phyloP scores from a whole-genome alignment of 768 basidiomycete species.

The Serpula lacrymans region DNA sequence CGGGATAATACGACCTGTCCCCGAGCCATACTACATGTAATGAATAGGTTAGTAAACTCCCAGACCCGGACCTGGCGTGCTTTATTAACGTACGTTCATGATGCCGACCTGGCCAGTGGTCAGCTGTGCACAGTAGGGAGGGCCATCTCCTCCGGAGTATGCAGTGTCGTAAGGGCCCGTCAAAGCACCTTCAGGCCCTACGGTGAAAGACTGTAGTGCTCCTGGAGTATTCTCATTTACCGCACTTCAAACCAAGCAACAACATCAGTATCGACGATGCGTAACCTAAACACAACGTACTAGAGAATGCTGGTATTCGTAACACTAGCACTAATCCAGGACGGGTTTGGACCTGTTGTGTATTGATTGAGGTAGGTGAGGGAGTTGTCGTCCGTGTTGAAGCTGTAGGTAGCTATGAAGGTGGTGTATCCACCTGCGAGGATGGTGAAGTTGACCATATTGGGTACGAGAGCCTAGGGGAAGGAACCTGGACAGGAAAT shows the following conservation, averaged over 20 bases:
- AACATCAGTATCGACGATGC: background rate
- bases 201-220: constrained; percentile 55
- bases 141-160: constrained; percentile 46
- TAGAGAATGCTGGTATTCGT: constrained; percentile 59
- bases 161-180: constrained; percentile 43
- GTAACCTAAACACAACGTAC: constrained; percentile 33
- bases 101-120: constrained; percentile 57
- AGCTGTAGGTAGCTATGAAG: constrained; percentile 62
- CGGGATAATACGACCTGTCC: constrained; percentile 52
- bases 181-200: constrained; percentile 43
- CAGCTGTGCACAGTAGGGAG: constrained; percentile 49
- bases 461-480: background rate
- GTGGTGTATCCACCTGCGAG: constrained; percentile 63
- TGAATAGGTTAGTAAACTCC: too few relatives aligned
- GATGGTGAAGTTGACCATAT: constrained; percentile 67
- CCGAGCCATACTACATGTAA: constrained; percentile 50
- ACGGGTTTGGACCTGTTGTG: constrained; percentile 40
- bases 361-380: constrained; percentile 46
- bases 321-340: constrained; percentile 59
- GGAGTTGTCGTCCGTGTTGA: constrained; percentile 46
- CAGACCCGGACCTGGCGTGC: too few relatives aligned
- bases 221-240: constrained; percentile 48
- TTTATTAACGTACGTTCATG: constrained; percentile 50
- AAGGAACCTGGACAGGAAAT: background rate
- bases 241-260: constrained; percentile 36